Evolutionary conservation across 495 filamentous ascomycete species (phyloP).

Genomic region (Xylaria longipes): DNA sequence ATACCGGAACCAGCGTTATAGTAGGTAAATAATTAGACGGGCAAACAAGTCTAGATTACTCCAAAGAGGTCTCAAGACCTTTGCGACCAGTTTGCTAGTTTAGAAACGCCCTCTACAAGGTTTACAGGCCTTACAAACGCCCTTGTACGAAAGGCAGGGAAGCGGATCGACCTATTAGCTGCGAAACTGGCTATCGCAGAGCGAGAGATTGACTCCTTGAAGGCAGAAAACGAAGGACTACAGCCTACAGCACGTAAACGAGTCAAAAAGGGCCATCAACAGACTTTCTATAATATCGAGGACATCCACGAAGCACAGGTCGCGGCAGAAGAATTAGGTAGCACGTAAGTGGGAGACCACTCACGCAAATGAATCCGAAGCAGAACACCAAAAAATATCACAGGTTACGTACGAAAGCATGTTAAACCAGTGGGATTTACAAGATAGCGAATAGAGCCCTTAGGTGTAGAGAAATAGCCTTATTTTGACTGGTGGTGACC

Average conservation of each 20-base stretch:
- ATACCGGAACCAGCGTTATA: background rate
- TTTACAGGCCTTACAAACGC: background rate
- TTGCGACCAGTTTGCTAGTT: background rate
- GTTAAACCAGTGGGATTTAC: background rate
- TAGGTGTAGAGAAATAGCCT: background rate
- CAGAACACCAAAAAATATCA: background rate
- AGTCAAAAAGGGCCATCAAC: background rate
- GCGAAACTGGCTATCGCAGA: background rate
- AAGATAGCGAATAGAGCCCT: background rate
- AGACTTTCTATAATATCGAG: background rate
- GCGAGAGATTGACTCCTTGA: background rate
- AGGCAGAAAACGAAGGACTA: background rate
- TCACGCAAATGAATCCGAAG: background rate
- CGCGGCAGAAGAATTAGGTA: background rate
- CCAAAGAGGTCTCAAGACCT: background rate
- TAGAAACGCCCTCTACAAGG: background rate
- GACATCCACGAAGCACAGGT: background rate
- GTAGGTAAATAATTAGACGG: background rate
- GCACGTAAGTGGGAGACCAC: background rate
- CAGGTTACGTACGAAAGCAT: background rate
- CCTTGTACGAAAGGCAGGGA: slow-evolving; percentile 5
- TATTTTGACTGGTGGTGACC: too few relatives aligned
- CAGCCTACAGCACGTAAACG: background rate
- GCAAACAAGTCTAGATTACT: background rate
- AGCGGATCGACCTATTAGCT: background rate